Evolutionary conservation across 495 filamentous ascomycete genomes (phyloP), one percentile per base, ranked within the genome.

Genomic region (Aspergillus mulundensis): DNA sequence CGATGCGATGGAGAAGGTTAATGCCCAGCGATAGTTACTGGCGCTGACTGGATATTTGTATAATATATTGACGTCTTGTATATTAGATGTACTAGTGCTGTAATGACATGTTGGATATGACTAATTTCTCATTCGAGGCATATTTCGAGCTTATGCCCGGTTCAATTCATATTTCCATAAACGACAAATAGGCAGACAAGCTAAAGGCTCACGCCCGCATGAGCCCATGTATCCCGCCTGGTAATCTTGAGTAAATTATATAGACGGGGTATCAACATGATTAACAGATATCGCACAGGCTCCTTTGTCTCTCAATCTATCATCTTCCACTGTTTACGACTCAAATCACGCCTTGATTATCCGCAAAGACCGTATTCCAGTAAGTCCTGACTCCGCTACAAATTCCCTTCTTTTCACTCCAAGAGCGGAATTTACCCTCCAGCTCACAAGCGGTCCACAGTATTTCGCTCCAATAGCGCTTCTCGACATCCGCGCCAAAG

Each of bases 1-100:
- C 53, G 75, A 80, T 46, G 87, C 87, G 19, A 66, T 92, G 50
- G 59, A 69, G 53, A 82, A 77, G 64, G 71, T 69, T 4, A 75
- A 50, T 7, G 21, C 11, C 21, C n/a, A 40, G 38, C 15, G 21
- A 7, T 25, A 46, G 43, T 10, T 46, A 28, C 6, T 36, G 7
- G 32, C 5, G 15, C 19, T 50, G 28, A 36, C n/a, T 8, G 15
- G 8, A 16, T 16, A 40, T 40, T 10, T 50, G 24, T 50, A 50
- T 50, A 50, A 36, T 16, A 49, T 19, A 49, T 28, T 16, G 25
- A 12, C 38, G 8, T 20, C 7, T 36, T 50, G 45, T 50, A 36
- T 50, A 50, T 50, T 36, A 50, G 25, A 20, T 34, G n/a, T 20
- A 25, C n/a, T 18, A 12, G n/a, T 16, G 8, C 38, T 40, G n/a